Conservation (phyloP, 495 filamentous ascomycete genomes). For the Mytilinidion resinicola region DNA sequence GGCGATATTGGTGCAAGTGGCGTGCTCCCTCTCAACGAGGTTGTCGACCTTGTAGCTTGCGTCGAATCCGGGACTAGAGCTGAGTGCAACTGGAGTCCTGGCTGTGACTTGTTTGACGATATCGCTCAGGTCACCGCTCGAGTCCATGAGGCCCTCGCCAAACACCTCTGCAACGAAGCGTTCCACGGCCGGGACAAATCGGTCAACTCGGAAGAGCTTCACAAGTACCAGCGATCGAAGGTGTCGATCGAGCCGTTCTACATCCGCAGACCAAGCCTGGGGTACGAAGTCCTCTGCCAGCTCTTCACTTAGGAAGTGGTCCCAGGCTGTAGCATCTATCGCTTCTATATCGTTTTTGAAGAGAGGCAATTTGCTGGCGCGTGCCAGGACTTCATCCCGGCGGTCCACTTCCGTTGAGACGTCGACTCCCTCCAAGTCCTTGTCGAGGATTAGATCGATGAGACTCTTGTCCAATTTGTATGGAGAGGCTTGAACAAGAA, state of each 20-base stretch:
- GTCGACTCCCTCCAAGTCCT: constrained; percentile 67
- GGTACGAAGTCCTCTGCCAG: constrained; percentile 85
- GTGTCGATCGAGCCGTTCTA: constrained; percentile 62
- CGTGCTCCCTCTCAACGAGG: constrained; percentile 73
- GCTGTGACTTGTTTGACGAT: constrained; percentile 79
- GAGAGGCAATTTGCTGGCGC: constrained; percentile 58
- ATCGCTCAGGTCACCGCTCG: constrained; percentile 74
- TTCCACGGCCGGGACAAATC: constrained; percentile 87
- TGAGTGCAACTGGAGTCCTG: constrained; percentile 79
- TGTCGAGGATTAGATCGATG: constrained; percentile 79
- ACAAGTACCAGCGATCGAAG: constrained; percentile 79
- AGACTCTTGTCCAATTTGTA: constrained; percentile 88
- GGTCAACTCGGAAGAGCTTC: constrained; percentile 91
- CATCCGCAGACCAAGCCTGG: constrained; percentile 60
- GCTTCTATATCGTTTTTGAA: constrained; percentile 67
- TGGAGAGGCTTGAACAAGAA: constrained; percentile 88
- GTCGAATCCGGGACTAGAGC: constrained; percentile 94
- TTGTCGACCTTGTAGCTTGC: constrained; percentile 98
- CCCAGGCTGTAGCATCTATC: constrained; percentile 61
- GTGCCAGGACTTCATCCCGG: constrained; percentile 62
- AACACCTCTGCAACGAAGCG: constrained; percentile 85
- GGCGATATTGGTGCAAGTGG: constrained; percentile 88
- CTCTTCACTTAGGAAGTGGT: constrained; percentile 75
- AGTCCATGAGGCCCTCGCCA: constrained; percentile 74
- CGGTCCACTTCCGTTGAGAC: constrained; percentile 60